A percentile compares a stretch with the other conserved stretches of the same genome.
These are phyloP conservation scores for Pyrenophora seminiperda DNA, from an alignment of 2,329 filamentous ascomycete genomes.

Conservation along the genomic window DNA sequence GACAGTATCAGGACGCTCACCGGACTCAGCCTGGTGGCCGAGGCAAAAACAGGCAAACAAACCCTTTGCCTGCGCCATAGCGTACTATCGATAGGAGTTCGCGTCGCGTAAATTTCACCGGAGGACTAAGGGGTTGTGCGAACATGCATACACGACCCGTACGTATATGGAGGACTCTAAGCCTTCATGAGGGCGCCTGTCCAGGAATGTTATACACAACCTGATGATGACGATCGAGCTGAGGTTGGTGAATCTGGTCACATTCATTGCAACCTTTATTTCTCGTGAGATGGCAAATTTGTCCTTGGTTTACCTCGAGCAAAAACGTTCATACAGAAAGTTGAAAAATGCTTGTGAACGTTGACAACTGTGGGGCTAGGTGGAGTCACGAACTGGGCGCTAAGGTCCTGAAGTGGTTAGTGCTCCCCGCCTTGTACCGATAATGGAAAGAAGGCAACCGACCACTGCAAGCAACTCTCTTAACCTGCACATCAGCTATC, in stretches of 20 bases:
- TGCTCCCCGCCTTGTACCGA: slow-evolving; percentile 4
- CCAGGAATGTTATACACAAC: slow-evolving; percentile 12
- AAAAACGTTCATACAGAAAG: neutral
- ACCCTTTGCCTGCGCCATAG: slow-evolving; percentile 4
- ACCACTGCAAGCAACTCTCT: slow-evolving; percentile 4
- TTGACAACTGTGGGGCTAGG: neutral
- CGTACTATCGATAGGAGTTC: slow-evolving; percentile 2
- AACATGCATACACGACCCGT: slow-evolving; percentile 16
- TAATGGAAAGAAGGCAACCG: slow-evolving; percentile 15
- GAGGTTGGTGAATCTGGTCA: slow-evolving; percentile 8
- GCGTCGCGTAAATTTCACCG: slow-evolving; percentile 28
- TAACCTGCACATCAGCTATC: neutral
- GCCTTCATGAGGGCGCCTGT: slow-evolving; percentile 2
- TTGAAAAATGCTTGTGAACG: neutral
- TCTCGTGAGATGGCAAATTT: neutral
- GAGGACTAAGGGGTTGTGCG: slow-evolving; percentile 10
- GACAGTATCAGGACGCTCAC: slow-evolving; percentile 23
- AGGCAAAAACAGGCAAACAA: slow-evolving; percentile 21
- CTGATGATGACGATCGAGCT: slow-evolving; percentile 8
- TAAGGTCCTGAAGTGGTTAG: slow-evolving; percentile 6
- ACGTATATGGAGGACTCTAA: slow-evolving; percentile 19
- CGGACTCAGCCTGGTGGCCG: slow-evolving; percentile 27
- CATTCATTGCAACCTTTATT: neutral
- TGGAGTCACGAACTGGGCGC: neutral
- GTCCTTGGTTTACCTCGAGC: neutral